phyloP scores from a whole-genome alignment of 257 asterid species.

The Cruciata laevipes region DNA sequence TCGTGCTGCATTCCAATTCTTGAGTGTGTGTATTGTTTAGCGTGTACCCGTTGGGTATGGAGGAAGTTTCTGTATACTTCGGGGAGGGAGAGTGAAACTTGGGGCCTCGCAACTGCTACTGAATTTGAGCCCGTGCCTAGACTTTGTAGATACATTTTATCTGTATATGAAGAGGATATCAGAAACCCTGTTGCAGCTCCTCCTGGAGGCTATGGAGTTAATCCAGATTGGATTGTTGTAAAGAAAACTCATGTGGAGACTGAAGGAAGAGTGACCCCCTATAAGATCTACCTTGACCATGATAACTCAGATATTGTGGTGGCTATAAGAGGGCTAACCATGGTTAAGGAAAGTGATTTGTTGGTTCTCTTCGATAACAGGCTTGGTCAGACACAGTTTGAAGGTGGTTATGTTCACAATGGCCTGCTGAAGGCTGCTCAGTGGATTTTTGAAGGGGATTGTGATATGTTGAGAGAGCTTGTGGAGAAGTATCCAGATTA shows the following conservation, averaged over 20 bases:
- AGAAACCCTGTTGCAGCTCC: constrained; percentile 75
- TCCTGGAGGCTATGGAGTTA: constrained; percentile 74
- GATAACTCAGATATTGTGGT: constrained; percentile 58
- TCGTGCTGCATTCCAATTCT: constrained; percentile 86
- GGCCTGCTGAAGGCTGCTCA: constrained; percentile 91
- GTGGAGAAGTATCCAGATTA: constrained; percentile 48
- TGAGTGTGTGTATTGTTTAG: constrained; percentile 95
- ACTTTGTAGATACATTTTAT: constrained; percentile 59
- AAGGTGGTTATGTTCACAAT: constrained; percentile 89
- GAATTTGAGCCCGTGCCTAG: constrained; percentile 89
- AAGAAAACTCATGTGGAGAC: constrained; percentile 54
- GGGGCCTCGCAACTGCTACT: constrained; percentile 83
- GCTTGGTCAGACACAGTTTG: constrained; percentile 85
- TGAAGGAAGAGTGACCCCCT: constrained; percentile 62
- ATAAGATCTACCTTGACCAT: constrained; percentile 81
- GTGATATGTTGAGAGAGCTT: constrained; percentile 45
- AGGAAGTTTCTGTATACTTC: constrained; percentile 85
- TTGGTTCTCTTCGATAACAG: constrained; percentile 70
- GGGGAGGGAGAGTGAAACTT: constrained; percentile 81
- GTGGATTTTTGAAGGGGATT: constrained; percentile 63
- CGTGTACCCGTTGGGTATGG: constrained; percentile 94
- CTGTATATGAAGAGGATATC: constrained; percentile 75
- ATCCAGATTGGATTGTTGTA: constrained; percentile 60
- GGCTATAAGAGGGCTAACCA: constrained; percentile 78
- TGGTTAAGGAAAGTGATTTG: constrained; percentile 80